Conservation (phyloP, 2,329 filamentous ascomycete species). For the Rosellinia necatrix region DNA sequence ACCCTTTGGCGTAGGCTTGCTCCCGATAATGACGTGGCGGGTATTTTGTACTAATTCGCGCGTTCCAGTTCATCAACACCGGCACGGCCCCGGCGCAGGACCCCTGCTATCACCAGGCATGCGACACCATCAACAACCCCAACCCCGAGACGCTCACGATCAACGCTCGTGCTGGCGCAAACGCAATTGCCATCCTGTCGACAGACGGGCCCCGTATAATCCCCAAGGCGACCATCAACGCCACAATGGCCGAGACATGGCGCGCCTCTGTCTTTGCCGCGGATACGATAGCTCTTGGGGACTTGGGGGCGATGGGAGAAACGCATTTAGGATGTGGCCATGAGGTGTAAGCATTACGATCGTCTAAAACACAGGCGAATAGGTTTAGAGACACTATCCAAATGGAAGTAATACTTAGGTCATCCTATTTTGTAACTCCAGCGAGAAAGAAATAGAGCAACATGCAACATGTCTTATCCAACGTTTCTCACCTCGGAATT, state of each 20-base stretch:
- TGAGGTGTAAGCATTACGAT: neutral
- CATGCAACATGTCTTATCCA: too few species aligned
- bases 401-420: too few species aligned
- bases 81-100: conserved; percentile 18
- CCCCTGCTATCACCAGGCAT: conserved; percentile 19
- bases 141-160: conserved; percentile 13
- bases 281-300: neutral
- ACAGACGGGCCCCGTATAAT: conserved; percentile 11
- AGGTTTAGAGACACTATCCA: too few species aligned
- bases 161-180: conserved; percentile 16
- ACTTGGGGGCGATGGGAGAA: neutral
- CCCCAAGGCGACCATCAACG: conserved; percentile 9
- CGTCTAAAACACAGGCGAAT: too few species aligned
- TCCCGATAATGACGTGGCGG: too few species aligned
- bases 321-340: conserved; percentile 13
- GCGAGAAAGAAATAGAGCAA: too few species aligned
- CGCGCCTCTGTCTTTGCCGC: neutral
- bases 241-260: neutral
- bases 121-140: conserved; percentile 17
- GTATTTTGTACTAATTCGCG: neutral
- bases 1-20: conserved; percentile 13
- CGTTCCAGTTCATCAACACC: conserved; percentile 17
- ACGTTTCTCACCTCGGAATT: too few species aligned
- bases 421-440: too few species aligned
- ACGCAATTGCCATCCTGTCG: conserved; percentile 16